Evolutionary conservation across 176 grass and related monocot genomes (phyloP), one percentile per base, ranked within the genome.

Genomic region (Paspalum notatum): DNA sequence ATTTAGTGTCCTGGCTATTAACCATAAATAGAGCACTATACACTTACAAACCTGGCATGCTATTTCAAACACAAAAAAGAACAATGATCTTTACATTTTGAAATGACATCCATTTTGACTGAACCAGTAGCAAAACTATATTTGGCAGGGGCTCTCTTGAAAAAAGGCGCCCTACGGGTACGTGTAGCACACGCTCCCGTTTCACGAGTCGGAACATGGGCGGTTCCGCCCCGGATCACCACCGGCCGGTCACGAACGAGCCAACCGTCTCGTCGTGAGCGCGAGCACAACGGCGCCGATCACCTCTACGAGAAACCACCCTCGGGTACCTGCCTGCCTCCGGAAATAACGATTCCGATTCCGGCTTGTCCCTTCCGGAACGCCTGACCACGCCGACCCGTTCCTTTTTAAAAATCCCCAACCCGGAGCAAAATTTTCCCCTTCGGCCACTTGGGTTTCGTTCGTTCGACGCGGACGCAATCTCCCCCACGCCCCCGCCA

Each of bases 211-310:
- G 4, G 27, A 70, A 20, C 13, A 2, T 18, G 55, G 46, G 15
- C 70, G 6, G 21, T 42, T 62, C 74, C 15, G 42, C 42, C 42
- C 42, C 22, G 9, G 17, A 22, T 6, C 47, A 40, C 76, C 27
- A 65, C 61, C 76, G 46, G 32, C 27, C 62, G 20, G 40, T n/a
- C 59, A 27, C 32, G 21, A 60, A 48, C 66, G 16, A 66, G 70
- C 49, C 71, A 67, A 83, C 49, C 17, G 81, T 16, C 61, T 6
- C 18, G 60, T 37, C 66, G 43, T 26, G 58, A 43, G 86, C 80
- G 74, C 86, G n/a, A n/a, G n/a, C n/a, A n/a, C n/a, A n/a, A 87
- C 77, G 80, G 46, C 79, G n/a, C n/a, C n/a, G 38, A 43, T 20
- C 47, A 22, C 22, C 20, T 40, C 86, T 76, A 71, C 72, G 55